A percentile compares a stretch with the other conserved stretches of the same genome.
Conservation (phyloP, 495 filamentous ascomycete genomes). For the Penicillium goetzii region DNA sequence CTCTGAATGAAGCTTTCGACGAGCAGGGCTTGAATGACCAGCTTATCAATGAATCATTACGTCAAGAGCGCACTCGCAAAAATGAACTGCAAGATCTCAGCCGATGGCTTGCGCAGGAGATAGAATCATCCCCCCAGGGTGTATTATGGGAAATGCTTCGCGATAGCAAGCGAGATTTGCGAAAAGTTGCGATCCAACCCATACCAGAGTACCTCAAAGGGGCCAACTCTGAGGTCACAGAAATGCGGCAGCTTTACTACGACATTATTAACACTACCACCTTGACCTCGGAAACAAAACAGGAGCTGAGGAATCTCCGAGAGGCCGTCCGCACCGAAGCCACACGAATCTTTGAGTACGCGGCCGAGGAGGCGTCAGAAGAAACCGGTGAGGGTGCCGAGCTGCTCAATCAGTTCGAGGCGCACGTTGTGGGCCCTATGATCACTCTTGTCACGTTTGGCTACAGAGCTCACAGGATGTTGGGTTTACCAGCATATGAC, state of each 20-base stretch:
- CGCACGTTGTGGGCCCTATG: conserved; percentile 13
- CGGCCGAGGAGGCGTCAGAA: conserved; percentile 5
- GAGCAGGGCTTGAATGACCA: neutral
- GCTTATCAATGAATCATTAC: neutral
- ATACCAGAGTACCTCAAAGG: conserved; percentile 8
- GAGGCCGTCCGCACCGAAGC: conserved; percentile 11
- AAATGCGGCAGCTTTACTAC: conserved; percentile 13
- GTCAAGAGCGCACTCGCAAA: neutral
- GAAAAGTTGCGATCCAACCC: conserved; percentile 1
- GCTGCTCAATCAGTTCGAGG: conserved; percentile 20
- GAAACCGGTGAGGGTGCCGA: neutral
- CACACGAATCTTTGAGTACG: conserved; percentile 9
- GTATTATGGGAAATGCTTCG: conserved; percentile 9
- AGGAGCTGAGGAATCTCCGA: conserved; percentile 8
- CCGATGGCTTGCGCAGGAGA: conserved; percentile 10
- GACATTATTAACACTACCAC: neutral
- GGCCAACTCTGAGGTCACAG: neutral
- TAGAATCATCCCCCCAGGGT: conserved; percentile 1
- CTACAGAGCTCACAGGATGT: conserved; percentile 10
- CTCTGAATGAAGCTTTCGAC: neutral
- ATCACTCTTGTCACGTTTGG: conserved; percentile 8
- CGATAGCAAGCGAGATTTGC: neutral
- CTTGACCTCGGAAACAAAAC: neutral
- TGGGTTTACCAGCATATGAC: neutral
- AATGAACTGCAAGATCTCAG: conserved; percentile 8